These are phyloP conservation scores for Tothia fuscella DNA, from an alignment of 2,329 filamentous ascomycete genomes.

Conservation along the genomic window DNA sequence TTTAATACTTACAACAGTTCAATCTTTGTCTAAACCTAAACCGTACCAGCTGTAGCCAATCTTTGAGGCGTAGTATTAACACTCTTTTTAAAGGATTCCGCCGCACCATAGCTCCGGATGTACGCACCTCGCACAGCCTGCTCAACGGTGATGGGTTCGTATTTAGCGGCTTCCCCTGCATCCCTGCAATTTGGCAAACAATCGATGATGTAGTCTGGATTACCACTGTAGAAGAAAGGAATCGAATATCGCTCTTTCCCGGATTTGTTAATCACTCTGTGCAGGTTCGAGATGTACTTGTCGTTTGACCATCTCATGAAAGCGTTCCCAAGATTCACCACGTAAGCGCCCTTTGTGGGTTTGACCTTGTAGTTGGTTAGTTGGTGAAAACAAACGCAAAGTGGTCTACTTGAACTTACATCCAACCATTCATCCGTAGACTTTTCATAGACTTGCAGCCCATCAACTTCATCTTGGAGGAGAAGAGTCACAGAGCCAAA, in stretches of 20 bases:
- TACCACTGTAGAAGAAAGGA: conserved; percentile 33
- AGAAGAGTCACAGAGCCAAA: conserved; percentile 31
- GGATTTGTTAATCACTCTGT: conserved; percentile 31
- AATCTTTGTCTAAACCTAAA: too few species aligned
- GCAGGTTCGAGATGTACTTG: conserved; percentile 29
- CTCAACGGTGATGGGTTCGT: conserved; percentile 31
- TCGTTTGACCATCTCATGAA: conserved; percentile 33
- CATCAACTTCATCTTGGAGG: conserved; percentile 30
- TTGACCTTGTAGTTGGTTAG: conserved; percentile 6
- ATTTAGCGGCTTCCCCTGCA: conserved; percentile 27
- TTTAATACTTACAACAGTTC: too few species aligned
- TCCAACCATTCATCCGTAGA: conserved; percentile 20
- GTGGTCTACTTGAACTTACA: conserved; percentile 15
- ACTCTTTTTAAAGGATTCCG: conserved; percentile 29
- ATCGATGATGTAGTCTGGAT: conserved; percentile 31
- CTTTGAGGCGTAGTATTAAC: too few species aligned
- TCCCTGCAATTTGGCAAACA: conserved; percentile 31
- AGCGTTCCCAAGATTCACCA: conserved; percentile 26
- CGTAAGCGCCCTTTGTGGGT: conserved; percentile 17
- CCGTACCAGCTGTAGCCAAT: too few species aligned
- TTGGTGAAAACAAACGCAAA: background rate
- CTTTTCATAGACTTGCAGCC: conserved; percentile 25
- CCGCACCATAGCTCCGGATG: conserved; percentile 31
- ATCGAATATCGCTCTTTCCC: conserved; percentile 29
- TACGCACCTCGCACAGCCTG: conserved; percentile 30